Conservation (phyloP, 2,329 filamentous ascomycete genomes). For the Xylariaceae sp. region DNA sequence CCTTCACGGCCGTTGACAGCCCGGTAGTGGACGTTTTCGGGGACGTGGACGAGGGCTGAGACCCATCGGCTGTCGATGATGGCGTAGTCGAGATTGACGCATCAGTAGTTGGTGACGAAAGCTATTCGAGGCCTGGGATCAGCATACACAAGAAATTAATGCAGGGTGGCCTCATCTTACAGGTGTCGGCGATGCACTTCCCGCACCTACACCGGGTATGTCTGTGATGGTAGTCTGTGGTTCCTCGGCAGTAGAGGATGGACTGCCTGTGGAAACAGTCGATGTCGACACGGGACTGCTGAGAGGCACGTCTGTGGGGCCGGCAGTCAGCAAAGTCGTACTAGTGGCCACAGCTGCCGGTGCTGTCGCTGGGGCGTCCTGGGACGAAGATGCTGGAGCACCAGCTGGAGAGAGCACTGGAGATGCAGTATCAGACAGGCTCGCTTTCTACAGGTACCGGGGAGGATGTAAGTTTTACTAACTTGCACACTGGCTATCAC, state of each 20-base stretch:
- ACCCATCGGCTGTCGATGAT: constrained; percentile 10
- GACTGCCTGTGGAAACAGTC: constrained; percentile 6
- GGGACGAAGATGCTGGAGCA: too few species aligned
- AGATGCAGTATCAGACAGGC: constrained; percentile 3
- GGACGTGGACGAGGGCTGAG: constrained; percentile 2
- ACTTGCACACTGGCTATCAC: constrained; percentile 28
- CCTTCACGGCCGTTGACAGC: constrained; percentile 40
- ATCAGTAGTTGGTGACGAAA: constrained; percentile 1
- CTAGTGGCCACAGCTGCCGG: too few species aligned
- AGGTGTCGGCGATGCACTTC: not conserved
- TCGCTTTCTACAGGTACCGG: not conserved
- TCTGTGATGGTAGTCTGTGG: constrained; percentile 5
- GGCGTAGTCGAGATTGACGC: constrained; percentile 11
- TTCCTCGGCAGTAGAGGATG: constrained; percentile 3
- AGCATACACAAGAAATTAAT: not conserved
- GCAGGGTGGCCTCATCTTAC: constrained; percentile 4
- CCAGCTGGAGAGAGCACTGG: too few species aligned
- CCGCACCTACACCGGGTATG: not conserved
- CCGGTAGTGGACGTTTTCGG: constrained; percentile 18
- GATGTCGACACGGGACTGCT: constrained; percentile 6
- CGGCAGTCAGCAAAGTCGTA: too few species aligned
- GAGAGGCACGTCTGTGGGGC: not conserved
- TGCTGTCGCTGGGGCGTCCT: too few species aligned
- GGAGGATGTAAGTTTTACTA: constrained; percentile 10
- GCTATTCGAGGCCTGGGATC: constrained; percentile 5